Base-by-base conservation (phyloP, 2,329 filamentous ascomycete genomes). In the Arthrobotrys megalospora region DNA sequence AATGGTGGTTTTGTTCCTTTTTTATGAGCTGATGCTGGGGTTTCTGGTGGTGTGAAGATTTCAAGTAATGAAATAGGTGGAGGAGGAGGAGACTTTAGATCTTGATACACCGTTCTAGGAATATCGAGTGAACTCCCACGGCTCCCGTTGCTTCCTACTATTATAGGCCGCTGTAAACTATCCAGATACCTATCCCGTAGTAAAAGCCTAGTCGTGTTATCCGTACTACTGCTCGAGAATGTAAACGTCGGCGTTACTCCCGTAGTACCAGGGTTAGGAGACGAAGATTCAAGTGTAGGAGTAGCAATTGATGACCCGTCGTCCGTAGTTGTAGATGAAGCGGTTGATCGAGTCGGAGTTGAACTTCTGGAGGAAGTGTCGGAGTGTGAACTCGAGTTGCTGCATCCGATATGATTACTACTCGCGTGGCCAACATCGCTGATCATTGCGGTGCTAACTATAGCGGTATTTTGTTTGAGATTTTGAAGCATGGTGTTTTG, bases 271-370 rank as follows among this genome's bases (percentile, higher is more conserved):
- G 72, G 53, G n/a, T 63, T 38, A 24, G 52, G 47, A 11, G 64
- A 64, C 0, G 72, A 52, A 41, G 64, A 21, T 38, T 76, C 72
- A 28, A 76, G 47, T 3, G 72, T 76, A 28, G 72, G 72, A 14
- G 72, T 76, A 28, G 64, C 72, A 50, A 76, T 69, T 21, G 72
- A 69, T 48, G 72, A 76, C 11, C 62, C 72, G 65, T 69, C 72
- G 36, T 60, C 55, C 3, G 55, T 60, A 1, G 55, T 43, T 28
- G 72, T 69, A 14, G 72, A 76, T 48, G 64, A 68, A n/a, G 64
- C 65, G 3, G 64, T 68, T 19, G 72, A 76, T 41, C 53, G 72
- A 28, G 72, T 76, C 10, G 72, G 72, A n/a, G 72, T 76, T 2
- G 72, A 69, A 19, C 72, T 69, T 45, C 72, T 68, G 36, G 72